Evolutionary conservation across 805 yeast genomes (phyloP), one percentile per base, ranked within the genome.

Genomic region (Wickerhamiella shivajii): DNA sequence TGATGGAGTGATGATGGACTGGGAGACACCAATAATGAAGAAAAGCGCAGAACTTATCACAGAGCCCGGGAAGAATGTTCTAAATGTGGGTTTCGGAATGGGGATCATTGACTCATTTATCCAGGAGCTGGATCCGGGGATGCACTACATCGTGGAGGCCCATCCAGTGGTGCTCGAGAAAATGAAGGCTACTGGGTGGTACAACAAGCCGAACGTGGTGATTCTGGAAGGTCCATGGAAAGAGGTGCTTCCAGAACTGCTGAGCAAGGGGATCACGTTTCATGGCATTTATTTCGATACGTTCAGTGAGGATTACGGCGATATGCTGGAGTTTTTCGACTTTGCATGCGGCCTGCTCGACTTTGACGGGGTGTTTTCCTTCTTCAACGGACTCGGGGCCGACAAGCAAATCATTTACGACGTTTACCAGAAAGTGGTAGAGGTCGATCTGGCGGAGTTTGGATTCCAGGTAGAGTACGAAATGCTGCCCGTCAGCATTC

Each of bases 1-100:
- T 33, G 96, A 85, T 47, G 97, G 95, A 12, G 96, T 85, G 2
- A 85, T 85, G 97, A 85, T 85, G 97, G 77, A 77, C 45, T 85
- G 97, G 97, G 97, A 85, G 52, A 65, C 71, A 4, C 69, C 72
- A 14, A 61, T 85, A 36, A 85, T 85, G 97, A 60, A 65, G 33
- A 63, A 74, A 11, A 93, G 93, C 1, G 77, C 92, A 36, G 73
- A 77, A 21, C 60, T 87, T 0, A 51, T 87, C n/a, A 74, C 76
- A 50, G 60, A 60, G 30, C 60, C 69, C 6, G 66, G 60, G 24
- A 41, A 46, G 9, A 32, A 36, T 1, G 71, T 87, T 2, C 59
- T 87, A 23, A 85, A 85, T 47, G 79, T 85, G 24, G 97, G 97
- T 0, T 85, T 87, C 52, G 97, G 97, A 2, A 81, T 85, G 95